Evolutionary conservation across 768 basidiomycete species (phyloP), one percentile per base, ranked within the genome.

Genomic region (Lactifluus pinguis): DNA sequence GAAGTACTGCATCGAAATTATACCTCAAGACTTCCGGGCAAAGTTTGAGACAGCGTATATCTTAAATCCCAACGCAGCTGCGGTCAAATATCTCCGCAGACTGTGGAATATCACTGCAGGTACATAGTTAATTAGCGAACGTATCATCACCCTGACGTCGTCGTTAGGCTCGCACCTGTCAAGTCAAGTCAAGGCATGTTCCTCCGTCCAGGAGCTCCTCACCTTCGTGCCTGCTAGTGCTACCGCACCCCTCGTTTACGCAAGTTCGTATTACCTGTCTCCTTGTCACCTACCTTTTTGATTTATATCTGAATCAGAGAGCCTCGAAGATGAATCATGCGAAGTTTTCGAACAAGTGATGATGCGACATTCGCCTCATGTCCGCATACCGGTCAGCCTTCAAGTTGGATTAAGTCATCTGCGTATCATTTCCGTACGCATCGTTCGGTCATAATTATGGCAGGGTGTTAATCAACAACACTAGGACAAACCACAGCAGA

Each of bases 51-150:
- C 72, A 3, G 78, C 84, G 15, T 83, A 87, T 64, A 81, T 93
- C 49, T 69, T 93, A 41, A 91, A 89, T 59, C 82, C 89, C 14
- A 93, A 92, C 67, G 74, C 77, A 3, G 72, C 84, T 55, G 83
- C 85, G 0, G 82, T 86, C 67, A 82, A 82, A 64, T 94, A 89
- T 69, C 74, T 94, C 52, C 82, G 87, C 52, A 80, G 89, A 60
- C 69, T 92, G 60, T 86, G 88, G 71, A 89, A 91, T 65, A 78
- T 91, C 42, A 84, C 76, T 21, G 74, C 76, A 53, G 79, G 83
- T 80, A 66, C 36, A 73, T 65, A 5, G 25, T 53, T n/a, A 42
- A n/a, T 38, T 47, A 17, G 44, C 11, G 36, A 9, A n/a, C 29
- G 13, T 39, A 9, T 42, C 38, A 44, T 53, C 61, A 21, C 56